These are phyloP conservation scores for Leptographium procerum DNA, from an alignment of 2,329 filamentous ascomycete genomes.

Conservation along the genomic window DNA sequence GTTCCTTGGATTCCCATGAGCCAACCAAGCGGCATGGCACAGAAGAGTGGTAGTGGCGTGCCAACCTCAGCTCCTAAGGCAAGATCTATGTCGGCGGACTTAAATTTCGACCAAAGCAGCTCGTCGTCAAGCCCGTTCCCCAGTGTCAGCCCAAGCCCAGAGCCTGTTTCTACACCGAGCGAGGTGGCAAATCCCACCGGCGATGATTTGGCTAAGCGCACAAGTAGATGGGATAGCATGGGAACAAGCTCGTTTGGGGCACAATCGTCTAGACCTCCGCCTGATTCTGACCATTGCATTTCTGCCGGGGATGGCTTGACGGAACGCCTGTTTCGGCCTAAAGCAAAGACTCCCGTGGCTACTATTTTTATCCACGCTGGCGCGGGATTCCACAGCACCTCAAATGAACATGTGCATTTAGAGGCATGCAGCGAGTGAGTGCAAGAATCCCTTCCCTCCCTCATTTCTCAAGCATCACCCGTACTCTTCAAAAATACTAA, in stretches of 20 bases:
- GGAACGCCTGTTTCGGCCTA: conserved; percentile 16
- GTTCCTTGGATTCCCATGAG: neutral
- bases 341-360: conserved; percentile 14
- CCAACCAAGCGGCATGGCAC: neutral
- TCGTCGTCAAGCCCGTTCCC: conserved; percentile 8
- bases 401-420: conserved; percentile 78
- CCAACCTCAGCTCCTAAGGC: too few species aligned
- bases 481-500: conserved; percentile 3
- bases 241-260: neutral
- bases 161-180: neutral
- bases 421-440: conserved; percentile 79
- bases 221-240: neutral
- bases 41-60: neutral
- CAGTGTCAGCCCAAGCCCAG: conserved; percentile 8
- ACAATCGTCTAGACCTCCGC: neutral
- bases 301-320: conserved; percentile 12
- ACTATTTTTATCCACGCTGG: conserved; percentile 95
- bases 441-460: neutral
- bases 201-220: neutral
- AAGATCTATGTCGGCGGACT: neutral
- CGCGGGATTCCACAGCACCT: conserved; percentile 80
- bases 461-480: neutral
- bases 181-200: neutral
- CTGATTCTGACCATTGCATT: neutral
- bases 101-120: neutral